phyloP scores from a whole-genome alignment of 2,329 filamentous ascomycete genomes.

The Ceratocystis lukuohia region DNA sequence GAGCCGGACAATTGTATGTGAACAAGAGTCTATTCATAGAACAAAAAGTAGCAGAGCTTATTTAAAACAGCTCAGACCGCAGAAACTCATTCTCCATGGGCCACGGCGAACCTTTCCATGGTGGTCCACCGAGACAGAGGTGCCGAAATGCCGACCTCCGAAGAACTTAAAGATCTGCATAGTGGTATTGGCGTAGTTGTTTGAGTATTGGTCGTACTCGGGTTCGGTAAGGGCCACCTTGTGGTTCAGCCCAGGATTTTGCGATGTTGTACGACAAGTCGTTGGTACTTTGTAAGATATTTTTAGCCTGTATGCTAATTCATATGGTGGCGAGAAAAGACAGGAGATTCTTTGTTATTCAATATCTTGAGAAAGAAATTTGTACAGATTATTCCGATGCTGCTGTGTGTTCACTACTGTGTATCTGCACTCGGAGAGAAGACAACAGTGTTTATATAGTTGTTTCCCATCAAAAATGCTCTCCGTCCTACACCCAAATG shows the following conservation, averaged over 20 bases:
- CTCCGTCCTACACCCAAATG: neutral
- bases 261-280: too few relatives aligned
- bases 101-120: conserved; percentile 35
- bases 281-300: too few relatives aligned
- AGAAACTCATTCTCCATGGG: conserved; percentile 38
- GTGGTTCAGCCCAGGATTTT: too few relatives aligned
- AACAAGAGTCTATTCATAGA: neutral
- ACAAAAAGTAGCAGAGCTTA: conserved; percentile 6
- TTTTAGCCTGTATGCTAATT: too few relatives aligned
- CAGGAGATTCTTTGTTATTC: too few relatives aligned
- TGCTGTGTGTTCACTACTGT: neutral
- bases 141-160: conserved; percentile 38
- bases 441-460: neutral
- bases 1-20: neutral
- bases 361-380: neutral
- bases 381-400: neutral
- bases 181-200: conserved; percentile 28
- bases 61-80: conserved; percentile 40
- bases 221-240: too few relatives aligned
- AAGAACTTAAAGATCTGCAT: conserved; percentile 36
- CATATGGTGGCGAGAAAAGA: too few relatives aligned
- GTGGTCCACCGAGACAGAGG: conserved; percentile 34
- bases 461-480: neutral
- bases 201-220: neutral
- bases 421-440: neutral